Conservation (phyloP, 805 yeast genomes). For the Suhomyces prunicola region DNA sequence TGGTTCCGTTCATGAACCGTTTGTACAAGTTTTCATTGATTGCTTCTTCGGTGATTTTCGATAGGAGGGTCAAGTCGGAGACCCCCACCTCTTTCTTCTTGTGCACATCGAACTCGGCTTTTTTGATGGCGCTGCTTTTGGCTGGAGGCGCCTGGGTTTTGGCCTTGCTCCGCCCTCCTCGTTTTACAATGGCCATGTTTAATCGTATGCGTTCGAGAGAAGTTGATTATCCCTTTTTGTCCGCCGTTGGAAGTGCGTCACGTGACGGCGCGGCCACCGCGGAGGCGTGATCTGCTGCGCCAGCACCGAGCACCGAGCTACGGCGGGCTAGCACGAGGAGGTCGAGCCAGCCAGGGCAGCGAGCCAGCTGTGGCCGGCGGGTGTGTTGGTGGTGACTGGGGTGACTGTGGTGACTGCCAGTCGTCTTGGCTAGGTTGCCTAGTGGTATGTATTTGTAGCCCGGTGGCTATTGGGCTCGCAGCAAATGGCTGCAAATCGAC, state of each 20-base stretch:
- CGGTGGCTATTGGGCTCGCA: no score
- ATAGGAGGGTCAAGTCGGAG: constrained; percentile 84
- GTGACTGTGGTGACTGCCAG: no score
- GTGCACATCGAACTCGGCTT: constrained; percentile 84
- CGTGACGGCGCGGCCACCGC: background rate
- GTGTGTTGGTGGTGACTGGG: no score
- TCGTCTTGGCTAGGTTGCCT: no score
- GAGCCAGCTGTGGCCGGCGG: no score
- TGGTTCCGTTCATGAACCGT: constrained; percentile 83
- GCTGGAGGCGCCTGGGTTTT: constrained; percentile 56
- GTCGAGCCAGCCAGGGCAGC: no score
- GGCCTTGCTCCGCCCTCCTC: constrained; percentile 60
- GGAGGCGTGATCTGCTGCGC: background rate
- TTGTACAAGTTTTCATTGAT: constrained; percentile 89
- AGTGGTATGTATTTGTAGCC: no score
- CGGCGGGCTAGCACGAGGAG: no score
- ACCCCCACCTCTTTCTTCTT: constrained; percentile 98
- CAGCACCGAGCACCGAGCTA: background rate
- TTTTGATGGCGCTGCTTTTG: constrained; percentile 59
- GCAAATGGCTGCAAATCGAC: no score
- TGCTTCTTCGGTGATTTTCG: constrained; percentile 85
- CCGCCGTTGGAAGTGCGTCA: background rate
- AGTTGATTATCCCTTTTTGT: background rate
- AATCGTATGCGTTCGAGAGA: background rate
- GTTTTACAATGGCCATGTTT: constrained; percentile 71